These are phyloP conservation scores for Silene conica DNA, from an alignment of 148 eudicot genomes.

Conservation along the genomic window DNA sequence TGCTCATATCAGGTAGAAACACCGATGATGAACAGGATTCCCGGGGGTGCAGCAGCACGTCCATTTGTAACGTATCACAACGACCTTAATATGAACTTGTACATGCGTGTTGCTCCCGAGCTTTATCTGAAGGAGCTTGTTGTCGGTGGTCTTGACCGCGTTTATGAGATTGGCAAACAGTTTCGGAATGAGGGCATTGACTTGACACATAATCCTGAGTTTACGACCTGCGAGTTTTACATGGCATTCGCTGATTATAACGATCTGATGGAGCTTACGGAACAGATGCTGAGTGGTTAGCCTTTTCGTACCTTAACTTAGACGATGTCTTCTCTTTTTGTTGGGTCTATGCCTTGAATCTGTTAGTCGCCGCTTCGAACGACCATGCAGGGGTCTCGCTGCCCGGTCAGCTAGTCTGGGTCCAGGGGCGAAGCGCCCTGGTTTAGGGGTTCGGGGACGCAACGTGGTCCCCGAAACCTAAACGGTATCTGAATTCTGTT, in stretches of 20 bases:
- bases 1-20: conserved; percentile 99
- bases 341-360: too few species aligned
- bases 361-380: too few species aligned
- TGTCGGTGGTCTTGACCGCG: conserved; percentile 91
- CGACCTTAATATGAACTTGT: conserved; percentile 80
- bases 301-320: background rate
- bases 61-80: conserved; percentile 96
- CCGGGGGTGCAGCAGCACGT: conserved; percentile 99
- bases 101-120: conserved; percentile 95
- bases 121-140: conserved; percentile 92
- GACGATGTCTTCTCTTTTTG: background rate
- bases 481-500: too few species aligned
- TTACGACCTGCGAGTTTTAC: conserved; percentile 94
- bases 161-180: conserved; percentile 94
- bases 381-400: too few species aligned
- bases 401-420: too few species aligned
- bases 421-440: too few species aligned
- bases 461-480: too few species aligned
- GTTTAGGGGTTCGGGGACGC: too few species aligned
- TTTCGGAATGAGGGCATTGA: conserved; percentile 97
- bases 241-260: conserved; percentile 97
- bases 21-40: conserved; percentile 95
- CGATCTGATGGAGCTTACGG: conserved; percentile 87
- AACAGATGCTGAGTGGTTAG: conserved; percentile 82
- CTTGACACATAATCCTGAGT: conserved; percentile 95